Conservation (phyloP, 129 eudicot species). For the Flaveria brownii region DNA sequence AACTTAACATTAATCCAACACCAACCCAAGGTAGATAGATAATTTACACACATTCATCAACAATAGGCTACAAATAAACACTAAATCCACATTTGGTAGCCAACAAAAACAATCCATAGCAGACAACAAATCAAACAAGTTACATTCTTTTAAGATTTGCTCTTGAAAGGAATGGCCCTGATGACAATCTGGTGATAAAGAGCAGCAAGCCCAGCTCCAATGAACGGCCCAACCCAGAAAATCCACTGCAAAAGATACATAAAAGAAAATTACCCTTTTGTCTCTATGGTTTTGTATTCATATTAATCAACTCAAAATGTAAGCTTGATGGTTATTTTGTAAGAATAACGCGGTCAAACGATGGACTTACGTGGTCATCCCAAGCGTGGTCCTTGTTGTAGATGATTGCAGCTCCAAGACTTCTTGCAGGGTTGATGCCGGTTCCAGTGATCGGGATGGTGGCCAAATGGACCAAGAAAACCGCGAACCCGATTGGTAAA, state of each 20-base stretch:
- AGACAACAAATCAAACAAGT: slow-evolving; percentile 13
- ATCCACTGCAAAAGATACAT: slow-evolving; percentile 52
- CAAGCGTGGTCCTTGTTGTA: slow-evolving; percentile 80
- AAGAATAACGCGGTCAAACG: not conserved
- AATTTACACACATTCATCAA: slow-evolving; percentile 51
- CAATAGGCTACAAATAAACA: slow-evolving; percentile 15
- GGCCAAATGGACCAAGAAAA: slow-evolving; percentile 90
- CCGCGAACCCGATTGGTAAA: slow-evolving; percentile 88
- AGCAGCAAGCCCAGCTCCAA: slow-evolving; percentile 87
- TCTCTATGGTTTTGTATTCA: not conserved
- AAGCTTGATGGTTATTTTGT: slow-evolving; percentile 23
- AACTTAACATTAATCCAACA: slow-evolving; percentile 38
- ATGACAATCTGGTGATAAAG: slow-evolving; percentile 73
- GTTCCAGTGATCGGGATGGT: slow-evolving; percentile 93
- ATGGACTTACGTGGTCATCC: slow-evolving; percentile 74
- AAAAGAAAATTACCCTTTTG: slow-evolving; percentile 13
- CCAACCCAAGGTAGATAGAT: slow-evolving; percentile 26
- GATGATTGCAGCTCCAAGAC: slow-evolving; percentile 91
- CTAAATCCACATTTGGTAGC: slow-evolving; percentile 6
- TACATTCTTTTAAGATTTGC: slow-evolving; percentile 43
- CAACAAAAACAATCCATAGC: slow-evolving; percentile 20
- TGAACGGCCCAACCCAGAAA: slow-evolving; percentile 91
- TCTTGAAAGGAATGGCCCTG: slow-evolving; percentile 91
- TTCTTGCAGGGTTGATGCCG: slow-evolving; percentile 90
- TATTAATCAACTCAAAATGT: not conserved